Evolutionary conservation across 2,329 filamentous ascomycete genomes (phyloP).

Genomic region (Sporothrix mexicana): DNA sequence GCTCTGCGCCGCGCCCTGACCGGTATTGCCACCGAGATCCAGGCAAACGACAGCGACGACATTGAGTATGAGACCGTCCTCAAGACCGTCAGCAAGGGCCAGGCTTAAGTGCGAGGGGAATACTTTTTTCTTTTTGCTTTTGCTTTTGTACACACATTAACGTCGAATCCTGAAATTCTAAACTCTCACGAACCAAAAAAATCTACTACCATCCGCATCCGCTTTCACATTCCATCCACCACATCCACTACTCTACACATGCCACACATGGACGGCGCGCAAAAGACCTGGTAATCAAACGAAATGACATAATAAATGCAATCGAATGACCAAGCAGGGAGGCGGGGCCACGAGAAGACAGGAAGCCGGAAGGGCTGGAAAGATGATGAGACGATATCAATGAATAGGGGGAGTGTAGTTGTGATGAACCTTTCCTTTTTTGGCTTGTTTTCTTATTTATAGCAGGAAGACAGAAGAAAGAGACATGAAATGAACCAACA

Average conservation of each 20-base stretch:
- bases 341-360: not conserved
- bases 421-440: not conserved
- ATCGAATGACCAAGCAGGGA: not conserved
- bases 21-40: slow-evolving; percentile 76
- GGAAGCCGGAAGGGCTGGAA: not conserved
- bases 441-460: slow-evolving; percentile 21
- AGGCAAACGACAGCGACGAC: slow-evolving; percentile 84
- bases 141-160: not conserved
- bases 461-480: slow-evolving; percentile 24
- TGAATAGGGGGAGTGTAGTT: not conserved
- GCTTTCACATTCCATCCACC: slow-evolving; percentile 8
- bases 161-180: not conserved
- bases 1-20: slow-evolving; percentile 80
- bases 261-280: slow-evolving; percentile 8
- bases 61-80: slow-evolving; percentile 78
- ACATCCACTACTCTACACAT: not conserved
- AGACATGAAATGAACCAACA: slow-evolving; percentile 20
- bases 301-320: too few relatives aligned
- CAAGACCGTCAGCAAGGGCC: slow-evolving; percentile 68
- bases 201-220: slow-evolving; percentile 10
- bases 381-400: slow-evolving; percentile 28
- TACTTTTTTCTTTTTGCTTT: too few relatives aligned
- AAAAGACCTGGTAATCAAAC: slow-evolving; percentile 7
- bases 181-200: slow-evolving; percentile 9
- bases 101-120: slow-evolving; percentile 48